A percentile compares a stretch with the other conserved stretches of the same genome.
phyloP scores from a whole-genome alignment of 169 alveolate species.

The Blepharisma undulans region DNA sequence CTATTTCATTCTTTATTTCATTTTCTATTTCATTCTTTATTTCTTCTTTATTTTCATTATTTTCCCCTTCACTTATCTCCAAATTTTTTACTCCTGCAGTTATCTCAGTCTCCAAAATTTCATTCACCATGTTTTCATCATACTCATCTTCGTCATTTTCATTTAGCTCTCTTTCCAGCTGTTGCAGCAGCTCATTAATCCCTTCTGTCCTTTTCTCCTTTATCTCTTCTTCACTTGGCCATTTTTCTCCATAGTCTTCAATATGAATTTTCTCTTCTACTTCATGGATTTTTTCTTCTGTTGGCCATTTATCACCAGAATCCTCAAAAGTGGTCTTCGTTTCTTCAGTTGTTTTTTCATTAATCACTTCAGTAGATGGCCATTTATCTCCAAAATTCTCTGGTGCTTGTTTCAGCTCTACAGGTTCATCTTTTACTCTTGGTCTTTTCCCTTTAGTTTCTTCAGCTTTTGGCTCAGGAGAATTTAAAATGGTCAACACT shows the following conservation, averaged over 20 bases:
- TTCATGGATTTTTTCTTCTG: neutral
- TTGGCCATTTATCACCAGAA: neutral
- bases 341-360: neutral
- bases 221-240: constrained; percentile 14
- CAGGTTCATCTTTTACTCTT: neutral
- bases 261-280: neutral
- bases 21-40: neutral
- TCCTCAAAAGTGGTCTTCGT: neutral
- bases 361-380: neutral
- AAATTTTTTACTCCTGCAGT: neutral
- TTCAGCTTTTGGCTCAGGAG: neutral
- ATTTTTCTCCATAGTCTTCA: constrained; percentile 2
- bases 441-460: neutral
- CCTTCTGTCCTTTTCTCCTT: neutral
- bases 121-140: neutral
- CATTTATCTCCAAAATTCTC: neutral
- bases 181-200: neutral
- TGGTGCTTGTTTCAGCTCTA: neutral
- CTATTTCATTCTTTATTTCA: no score
- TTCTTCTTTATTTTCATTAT: neutral
- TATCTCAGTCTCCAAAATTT: neutral
- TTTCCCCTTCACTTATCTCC: neutral
- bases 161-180: neutral
- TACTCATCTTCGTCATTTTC: constrained; percentile 6
- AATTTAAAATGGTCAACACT: neutral